Base-by-base conservation (phyloP, 2,329 filamentous ascomycete genomes). In the Lachnellula hyalina region DNA sequence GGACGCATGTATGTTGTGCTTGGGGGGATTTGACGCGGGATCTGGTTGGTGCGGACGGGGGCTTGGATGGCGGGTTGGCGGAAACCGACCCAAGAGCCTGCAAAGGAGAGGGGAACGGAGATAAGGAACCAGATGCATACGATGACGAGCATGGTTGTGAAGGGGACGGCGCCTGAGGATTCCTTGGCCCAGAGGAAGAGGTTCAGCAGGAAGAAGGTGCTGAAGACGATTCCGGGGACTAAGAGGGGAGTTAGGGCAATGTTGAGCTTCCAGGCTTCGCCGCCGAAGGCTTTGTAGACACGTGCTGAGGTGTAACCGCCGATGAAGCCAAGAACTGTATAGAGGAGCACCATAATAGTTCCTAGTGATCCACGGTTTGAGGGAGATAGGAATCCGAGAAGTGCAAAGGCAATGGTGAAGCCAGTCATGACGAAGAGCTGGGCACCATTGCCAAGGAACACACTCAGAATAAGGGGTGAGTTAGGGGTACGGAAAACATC, bases 371-470 rank as follows among this genome's bases (percentile, higher is more conserved):
- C 94, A 64, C 94, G 90, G 70, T 96, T 97, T 9, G 92, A 96
- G 0, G 94, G 94, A 0, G 93, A 97, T 14, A 99, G 79, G 74
- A 99, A 96, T 32, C 94, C 94, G 46, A 99, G 81, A 8, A 97
- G 83, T 0, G 94, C 94, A 67, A 99, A 96, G 23, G 84, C 83
- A 65, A 99, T 96, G 47, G 94, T 97, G 68, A 92, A 85, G 34
- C 90, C 94, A 2, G 92, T 89, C 93, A 99, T 99, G 71, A 96
- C 91, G 71, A 99, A 97, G 3, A 99, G 83, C 73, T 99, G 94
- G 11, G 90, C 90, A 58, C 94, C 94, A 68, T 95, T 97, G 55
- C 94, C 94, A 42, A 96, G 80, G 60, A 99, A 80, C 6, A 99
- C 79, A 53, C 92, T 92, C 19, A 99, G 80, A 14, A 96, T 77